Evolutionary conservation across 371 early-diverging fungal genomes (phyloP).

Genomic region (Lichtheimia hyalospora): DNA sequence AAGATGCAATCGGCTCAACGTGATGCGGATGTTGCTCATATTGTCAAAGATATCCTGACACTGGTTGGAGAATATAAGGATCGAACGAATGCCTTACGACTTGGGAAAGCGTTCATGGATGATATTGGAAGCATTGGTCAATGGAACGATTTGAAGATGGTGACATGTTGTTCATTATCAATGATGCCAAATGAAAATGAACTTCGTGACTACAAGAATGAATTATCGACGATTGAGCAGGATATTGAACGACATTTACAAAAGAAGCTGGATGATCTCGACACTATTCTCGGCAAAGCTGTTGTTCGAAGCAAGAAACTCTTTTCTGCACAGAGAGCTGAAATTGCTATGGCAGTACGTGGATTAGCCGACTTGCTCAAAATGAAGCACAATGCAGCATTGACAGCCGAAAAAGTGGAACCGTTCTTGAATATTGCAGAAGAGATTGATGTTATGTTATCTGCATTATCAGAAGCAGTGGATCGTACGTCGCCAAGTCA

Average conservation of each 20-base stretch:
- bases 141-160: conserved; percentile 19
- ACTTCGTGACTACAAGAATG: conserved; percentile 35
- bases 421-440: conserved; percentile 45
- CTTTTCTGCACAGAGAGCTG: conserved; percentile 38
- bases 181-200: conserved; percentile 45
- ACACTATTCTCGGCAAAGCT: conserved; percentile 27
- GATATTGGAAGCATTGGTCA: conserved; percentile 4
- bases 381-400: conserved; percentile 39
- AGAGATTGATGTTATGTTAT: conserved; percentile 47
- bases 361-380: conserved; percentile 35
- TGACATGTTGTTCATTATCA: conserved; percentile 31
- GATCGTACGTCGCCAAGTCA: conserved; percentile 35
- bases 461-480: conserved; percentile 45
- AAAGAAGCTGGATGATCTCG: conserved; percentile 39
- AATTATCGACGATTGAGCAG: conserved; percentile 38
- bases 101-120: conserved; percentile 18
- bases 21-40: conserved; percentile 39
- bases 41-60: conserved; percentile 41
- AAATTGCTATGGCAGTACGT: conserved; percentile 38
- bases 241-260: conserved; percentile 42
- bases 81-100: conserved; percentile 31
- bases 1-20: conserved; percentile 30
- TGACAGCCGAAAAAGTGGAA: conserved; percentile 42
- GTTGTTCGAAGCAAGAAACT: conserved; percentile 17
- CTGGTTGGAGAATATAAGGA: conserved; percentile 47